These are phyloP conservation scores for Abrus pulchellus DNA, from an alignment of 306 rosid genomes.

Conservation along the genomic window DNA sequence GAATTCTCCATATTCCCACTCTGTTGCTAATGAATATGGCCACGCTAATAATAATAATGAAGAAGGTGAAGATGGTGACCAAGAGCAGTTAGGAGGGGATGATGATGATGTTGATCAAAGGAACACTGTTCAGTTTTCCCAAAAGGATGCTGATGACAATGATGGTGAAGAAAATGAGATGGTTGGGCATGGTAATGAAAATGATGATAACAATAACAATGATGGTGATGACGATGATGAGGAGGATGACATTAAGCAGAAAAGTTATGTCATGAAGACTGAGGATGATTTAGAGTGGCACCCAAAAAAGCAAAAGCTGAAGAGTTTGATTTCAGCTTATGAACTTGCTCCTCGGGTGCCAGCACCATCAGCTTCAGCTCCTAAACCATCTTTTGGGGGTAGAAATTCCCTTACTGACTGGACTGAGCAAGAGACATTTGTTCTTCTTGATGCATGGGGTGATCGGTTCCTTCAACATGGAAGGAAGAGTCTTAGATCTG, in stretches of 20 bases:
- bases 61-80: slow-evolving; percentile 53
- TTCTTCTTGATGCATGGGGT: slow-evolving; percentile 91
- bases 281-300: slow-evolving; percentile 69
- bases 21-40: slow-evolving; percentile 50
- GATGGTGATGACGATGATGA: slow-evolving; percentile 35
- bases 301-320: slow-evolving; percentile 78
- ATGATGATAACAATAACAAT: slow-evolving; percentile 39
- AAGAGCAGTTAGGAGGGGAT: slow-evolving; percentile 57
- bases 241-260: slow-evolving; percentile 56
- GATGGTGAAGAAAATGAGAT: neutral
- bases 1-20: slow-evolving; percentile 58
- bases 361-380: slow-evolving; percentile 39
- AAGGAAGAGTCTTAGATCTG: slow-evolving; percentile 90
- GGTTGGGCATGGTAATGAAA: slow-evolving; percentile 54
- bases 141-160: slow-evolving; percentile 49
- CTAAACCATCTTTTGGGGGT: slow-evolving; percentile 72
- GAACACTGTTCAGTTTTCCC: slow-evolving; percentile 50
- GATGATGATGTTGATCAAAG: slow-evolving; percentile 62
- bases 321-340: slow-evolving; percentile 78
- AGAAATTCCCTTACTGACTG: slow-evolving; percentile 79
- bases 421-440: slow-evolving; percentile 84
- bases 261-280: slow-evolving; percentile 42
- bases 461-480: slow-evolving; percentile 81
- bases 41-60: slow-evolving; percentile 52
- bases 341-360: slow-evolving; percentile 83